Conservation (phyloP, 2,329 filamentous ascomycete species). For the Pseudogymnoascus pannorum region DNA sequence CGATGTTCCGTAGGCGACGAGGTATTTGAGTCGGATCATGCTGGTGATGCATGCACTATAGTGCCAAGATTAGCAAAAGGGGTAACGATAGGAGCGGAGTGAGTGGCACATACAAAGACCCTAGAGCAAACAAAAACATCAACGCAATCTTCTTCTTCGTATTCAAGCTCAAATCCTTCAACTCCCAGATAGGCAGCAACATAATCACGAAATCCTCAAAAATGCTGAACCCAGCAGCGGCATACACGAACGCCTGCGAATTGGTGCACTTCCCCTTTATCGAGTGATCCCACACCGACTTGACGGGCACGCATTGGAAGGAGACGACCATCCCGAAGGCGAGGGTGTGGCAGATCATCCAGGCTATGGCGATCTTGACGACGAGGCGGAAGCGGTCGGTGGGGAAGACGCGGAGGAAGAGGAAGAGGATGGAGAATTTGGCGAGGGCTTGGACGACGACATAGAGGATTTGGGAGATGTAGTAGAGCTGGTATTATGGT, state of each 20-base stretch:
- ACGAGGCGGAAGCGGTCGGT: not conserved
- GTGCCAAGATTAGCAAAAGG: conserved; percentile 10
- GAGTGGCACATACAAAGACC: conserved; percentile 49
- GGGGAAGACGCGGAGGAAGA: conserved; percentile 9
- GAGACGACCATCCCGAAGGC: conserved; percentile 13
- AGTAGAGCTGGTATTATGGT: conserved; percentile 1
- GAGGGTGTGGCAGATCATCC: conserved; percentile 10
- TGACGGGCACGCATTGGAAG: conserved; percentile 16
- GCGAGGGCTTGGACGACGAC: not conserved
- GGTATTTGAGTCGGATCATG: conserved; percentile 56
- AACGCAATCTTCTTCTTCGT: conserved; percentile 59
- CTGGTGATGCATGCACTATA: conserved; percentile 41
- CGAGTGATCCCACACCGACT: conserved; percentile 12
- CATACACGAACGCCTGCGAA: conserved; percentile 57
- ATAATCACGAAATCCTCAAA: conserved; percentile 59
- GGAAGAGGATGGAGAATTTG: conserved; percentile 9
- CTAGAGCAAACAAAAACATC: conserved; percentile 58
- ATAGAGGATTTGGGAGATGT: conserved; percentile 6
- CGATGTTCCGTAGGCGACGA: conserved; percentile 32
- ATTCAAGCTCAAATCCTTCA: conserved; percentile 55
- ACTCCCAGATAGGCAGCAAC: conserved; percentile 56
- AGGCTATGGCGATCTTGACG: conserved; percentile 8
- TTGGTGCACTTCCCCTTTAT: conserved; percentile 43
- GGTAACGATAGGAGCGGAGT: too few species aligned
- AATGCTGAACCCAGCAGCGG: conserved; percentile 60